Base-by-base conservation (phyloP, 2,329 filamentous ascomycete species). In the Colletotrichum sp. region DNA sequence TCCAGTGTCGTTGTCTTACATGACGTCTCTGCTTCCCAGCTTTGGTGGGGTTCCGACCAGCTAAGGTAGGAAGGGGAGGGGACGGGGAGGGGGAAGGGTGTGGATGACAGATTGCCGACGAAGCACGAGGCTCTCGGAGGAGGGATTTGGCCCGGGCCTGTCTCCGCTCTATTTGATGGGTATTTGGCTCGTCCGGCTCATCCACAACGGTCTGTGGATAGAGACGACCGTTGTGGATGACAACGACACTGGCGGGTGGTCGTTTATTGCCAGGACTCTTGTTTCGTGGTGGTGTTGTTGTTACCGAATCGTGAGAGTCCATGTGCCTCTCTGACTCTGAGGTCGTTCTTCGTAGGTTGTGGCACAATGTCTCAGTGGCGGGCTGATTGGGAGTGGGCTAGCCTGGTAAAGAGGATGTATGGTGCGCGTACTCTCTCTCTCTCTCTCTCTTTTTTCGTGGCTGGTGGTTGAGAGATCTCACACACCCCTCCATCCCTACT, bases 401-500 rank as follows among this genome's bases (percentile, higher is more conserved):
- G 65, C 49, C 34, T 64, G 55, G 57, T 69, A 52, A 49, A 55
- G 59, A 65, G 18, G 6, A 59, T 59, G 59, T 36, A 36, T 52
- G 21, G 72, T 62, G 68, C 30, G 49, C 34, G 59, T 73, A 60
- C 32, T 52, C 12, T 69, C 65, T 32, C 24, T 24, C 15, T 64
- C 26, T 30, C 28, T 69, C 30, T 32, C 24, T 24, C 15, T 64
- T 30, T 34, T 32, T 26, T 44, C 24, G 57, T 71, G 44, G 67
- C 26, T 63, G 49, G 24, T 26, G 64, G n/a, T 34, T 52, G 49
- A 44, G 55, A 69, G 64, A 69, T 69, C 59, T 52, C 59, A 55
- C 65, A 69, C 73, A 72, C 70, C 70, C 57, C 65, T 73, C 49
- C 59, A 76, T 69, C 74, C 74, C 36, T 76, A 65, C 74, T 76